Conservation (phyloP, 164 flowering plant species). For the Taxillus chinensis region DNA sequence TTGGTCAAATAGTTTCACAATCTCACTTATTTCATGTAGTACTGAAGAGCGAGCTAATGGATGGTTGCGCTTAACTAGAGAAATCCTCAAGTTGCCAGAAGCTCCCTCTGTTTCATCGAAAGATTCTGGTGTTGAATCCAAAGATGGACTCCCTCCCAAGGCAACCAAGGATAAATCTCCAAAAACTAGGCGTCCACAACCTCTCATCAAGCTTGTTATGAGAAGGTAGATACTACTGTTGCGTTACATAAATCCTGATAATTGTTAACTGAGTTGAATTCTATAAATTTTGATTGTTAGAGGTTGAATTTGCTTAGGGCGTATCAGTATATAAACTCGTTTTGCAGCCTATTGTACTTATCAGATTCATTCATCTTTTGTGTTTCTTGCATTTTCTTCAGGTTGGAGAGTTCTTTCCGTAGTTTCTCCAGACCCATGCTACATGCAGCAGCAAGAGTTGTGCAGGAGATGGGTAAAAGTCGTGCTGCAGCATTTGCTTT, state of each 20-base stretch:
- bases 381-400: conserved; percentile 15
- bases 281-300: too few relatives aligned
- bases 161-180: conserved; percentile 62
- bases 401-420: conserved; percentile 95
- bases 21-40: conserved; percentile 26
- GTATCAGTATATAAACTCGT: too few relatives aligned
- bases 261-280: too few relatives aligned
- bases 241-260: too few relatives aligned
- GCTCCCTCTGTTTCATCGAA: conserved; percentile 65
- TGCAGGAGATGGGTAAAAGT: conserved; percentile 99
- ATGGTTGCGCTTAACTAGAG: conserved; percentile 92
- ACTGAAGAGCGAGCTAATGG: conserved; percentile 97
- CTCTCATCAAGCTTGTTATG: conserved; percentile 95
- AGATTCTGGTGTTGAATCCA: conserved; percentile 40
- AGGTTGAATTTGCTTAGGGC: too few relatives aligned
- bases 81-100: conserved; percentile 90
- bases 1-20: too few relatives aligned
- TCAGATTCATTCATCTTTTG: not conserved
- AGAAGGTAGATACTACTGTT: conserved; percentile 50
- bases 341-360: too few relatives aligned
- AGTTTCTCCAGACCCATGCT: conserved; percentile 98
- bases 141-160: conserved; percentile 55
- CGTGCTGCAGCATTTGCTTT: conserved; percentile 93
- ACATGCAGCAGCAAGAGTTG: conserved; percentile 98
- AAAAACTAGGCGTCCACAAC: conserved; percentile 91